Conservation (phyloP, 148 eudicot species). For the Arctostaphylos glauca region DNA sequence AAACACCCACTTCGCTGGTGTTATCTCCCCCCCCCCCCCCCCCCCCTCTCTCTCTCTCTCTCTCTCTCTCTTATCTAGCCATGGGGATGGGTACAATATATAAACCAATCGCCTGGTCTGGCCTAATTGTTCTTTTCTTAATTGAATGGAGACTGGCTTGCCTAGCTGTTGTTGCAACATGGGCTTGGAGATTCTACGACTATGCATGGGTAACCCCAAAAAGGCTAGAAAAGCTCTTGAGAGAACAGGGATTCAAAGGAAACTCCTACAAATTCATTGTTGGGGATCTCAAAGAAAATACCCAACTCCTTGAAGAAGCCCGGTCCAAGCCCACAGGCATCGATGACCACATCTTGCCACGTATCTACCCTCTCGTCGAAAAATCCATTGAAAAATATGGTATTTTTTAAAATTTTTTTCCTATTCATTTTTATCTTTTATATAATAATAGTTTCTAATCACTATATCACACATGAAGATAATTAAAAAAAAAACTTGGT, state of each 20-base stretch:
- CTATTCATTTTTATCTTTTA: too few relatives aligned
- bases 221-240: conserved; percentile 13
- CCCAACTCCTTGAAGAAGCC: conserved; percentile 7
- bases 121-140: neutral
- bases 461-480: too few relatives aligned
- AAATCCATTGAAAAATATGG: conserved; percentile 9
- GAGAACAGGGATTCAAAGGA: conserved; percentile 21
- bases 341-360: conserved; percentile 8
- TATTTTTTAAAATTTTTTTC: too few relatives aligned
- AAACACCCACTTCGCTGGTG: too few relatives aligned
- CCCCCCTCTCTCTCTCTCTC: neutral
- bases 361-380: conserved; percentile 16
- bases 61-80: neutral
- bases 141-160: neutral
- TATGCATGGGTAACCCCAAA: conserved; percentile 19
- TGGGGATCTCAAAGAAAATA: conserved; percentile 17
- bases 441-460: too few relatives aligned
- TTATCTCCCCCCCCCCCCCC: too few relatives aligned
- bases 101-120: too few relatives aligned
- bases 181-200: conserved; percentile 10
- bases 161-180: neutral
- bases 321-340: conserved; percentile 11
- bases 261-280: conserved; percentile 12
- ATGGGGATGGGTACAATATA: neutral
- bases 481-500: too few relatives aligned